Conservation (phyloP, 345 rosid genomes). For the Mangifera indica region DNA sequence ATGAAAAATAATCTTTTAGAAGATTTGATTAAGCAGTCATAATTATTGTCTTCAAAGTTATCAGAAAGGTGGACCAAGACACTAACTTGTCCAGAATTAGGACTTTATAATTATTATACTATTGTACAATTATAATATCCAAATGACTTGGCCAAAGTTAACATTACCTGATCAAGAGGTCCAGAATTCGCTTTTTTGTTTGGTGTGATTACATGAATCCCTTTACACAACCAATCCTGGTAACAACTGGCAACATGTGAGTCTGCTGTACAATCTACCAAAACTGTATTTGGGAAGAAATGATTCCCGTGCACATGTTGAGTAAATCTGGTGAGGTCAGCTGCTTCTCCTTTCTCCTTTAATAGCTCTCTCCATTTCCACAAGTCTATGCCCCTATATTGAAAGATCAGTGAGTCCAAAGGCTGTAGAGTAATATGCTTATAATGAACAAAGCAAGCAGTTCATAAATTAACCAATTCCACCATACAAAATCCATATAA, state of each 20-base stretch:
- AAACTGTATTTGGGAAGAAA: slow-evolving; percentile 88
- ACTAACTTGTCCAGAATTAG: background rate
- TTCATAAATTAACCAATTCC: too few species aligned
- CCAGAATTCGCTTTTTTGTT: slow-evolving; percentile 98
- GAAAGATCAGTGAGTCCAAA: slow-evolving; percentile 9
- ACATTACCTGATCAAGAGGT: slow-evolving; percentile 86
- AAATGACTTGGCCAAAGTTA: background rate
- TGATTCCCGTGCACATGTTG: slow-evolving; percentile 85
- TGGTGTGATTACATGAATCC: slow-evolving; percentile 94
- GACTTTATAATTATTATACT: background rate
- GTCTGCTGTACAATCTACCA: slow-evolving; percentile 99
- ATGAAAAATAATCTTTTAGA: background rate
- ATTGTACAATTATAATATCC: background rate
- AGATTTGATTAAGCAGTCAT: background rate
- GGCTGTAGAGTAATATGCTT: background rate
- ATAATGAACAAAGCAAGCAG: too few species aligned
- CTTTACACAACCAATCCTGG: slow-evolving; percentile 83
- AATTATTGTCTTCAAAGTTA: background rate
- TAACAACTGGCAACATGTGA: slow-evolving; percentile 70
- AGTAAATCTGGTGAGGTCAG: slow-evolving; percentile 71
- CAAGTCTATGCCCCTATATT: slow-evolving; percentile 71
- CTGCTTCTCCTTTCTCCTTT: slow-evolving; percentile 64
- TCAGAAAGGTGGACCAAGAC: background rate
- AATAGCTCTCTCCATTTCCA: slow-evolving; percentile 79
- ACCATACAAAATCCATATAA: too few species aligned